Conservation (phyloP, 306 rosid genomes). For the Coriaria nepalensis region DNA sequence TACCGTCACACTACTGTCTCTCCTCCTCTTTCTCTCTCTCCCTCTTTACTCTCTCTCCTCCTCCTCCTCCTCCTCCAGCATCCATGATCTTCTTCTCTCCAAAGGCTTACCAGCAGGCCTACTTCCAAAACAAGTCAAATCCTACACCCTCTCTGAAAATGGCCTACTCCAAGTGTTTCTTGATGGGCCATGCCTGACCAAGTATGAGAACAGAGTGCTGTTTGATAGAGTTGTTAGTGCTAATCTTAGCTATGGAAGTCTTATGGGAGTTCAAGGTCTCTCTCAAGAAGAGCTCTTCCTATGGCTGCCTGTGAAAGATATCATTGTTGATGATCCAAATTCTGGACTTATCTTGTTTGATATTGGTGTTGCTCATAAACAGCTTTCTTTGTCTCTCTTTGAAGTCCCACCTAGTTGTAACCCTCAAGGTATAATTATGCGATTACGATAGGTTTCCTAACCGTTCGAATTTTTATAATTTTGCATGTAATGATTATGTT, state of each 20-base stretch:
- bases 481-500: too few species aligned
- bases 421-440: constrained; percentile 22
- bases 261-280: constrained; percentile 49
- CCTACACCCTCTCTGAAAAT: constrained; percentile 28
- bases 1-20: constrained; percentile 11
- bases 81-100: constrained; percentile 51
- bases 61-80: constrained; percentile 16
- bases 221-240: constrained; percentile 43
- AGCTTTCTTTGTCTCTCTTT: constrained; percentile 45
- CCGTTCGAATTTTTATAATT: neutral
- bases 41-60: constrained; percentile 13
- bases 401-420: constrained; percentile 65
- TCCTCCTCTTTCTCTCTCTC: constrained; percentile 10
- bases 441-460: too few species aligned
- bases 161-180: constrained; percentile 46
- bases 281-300: constrained; percentile 55
- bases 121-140: constrained; percentile 41
- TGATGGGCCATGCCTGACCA: constrained; percentile 47
- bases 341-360: constrained; percentile 52
- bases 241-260: constrained; percentile 53
- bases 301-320: constrained; percentile 57
- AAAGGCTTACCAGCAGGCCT: constrained; percentile 55
- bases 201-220: constrained; percentile 45
- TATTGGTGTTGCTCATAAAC: constrained; percentile 53
- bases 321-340: constrained; percentile 45